These are phyloP conservation scores for Lentinula detonsa DNA, from an alignment of 768 basidiomycete genomes.

Conservation along the genomic window DNA sequence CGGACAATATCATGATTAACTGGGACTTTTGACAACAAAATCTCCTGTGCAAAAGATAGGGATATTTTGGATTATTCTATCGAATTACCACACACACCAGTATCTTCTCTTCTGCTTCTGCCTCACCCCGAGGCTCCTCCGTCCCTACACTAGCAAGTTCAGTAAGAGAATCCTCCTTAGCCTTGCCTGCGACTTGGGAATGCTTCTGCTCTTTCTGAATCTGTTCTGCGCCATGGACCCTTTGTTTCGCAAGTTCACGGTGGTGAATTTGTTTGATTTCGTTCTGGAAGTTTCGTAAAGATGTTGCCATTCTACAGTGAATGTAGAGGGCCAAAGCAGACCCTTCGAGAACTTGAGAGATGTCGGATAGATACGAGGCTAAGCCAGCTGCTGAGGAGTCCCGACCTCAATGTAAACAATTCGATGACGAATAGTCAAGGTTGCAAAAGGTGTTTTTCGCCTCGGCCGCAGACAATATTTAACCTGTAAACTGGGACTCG, in stretches of 20 bases:
- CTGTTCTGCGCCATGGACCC: conserved; percentile 27
- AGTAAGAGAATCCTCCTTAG: conserved; percentile 25
- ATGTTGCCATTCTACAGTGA: conserved; percentile 34
- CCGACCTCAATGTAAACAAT: no score
- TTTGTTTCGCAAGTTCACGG: conserved; percentile 62
- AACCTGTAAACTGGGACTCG: neutral
- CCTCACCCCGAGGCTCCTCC: conserved; percentile 10
- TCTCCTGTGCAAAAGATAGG: conserved; percentile 24
- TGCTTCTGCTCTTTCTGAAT: conserved; percentile 4
- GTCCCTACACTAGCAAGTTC: conserved; percentile 8
- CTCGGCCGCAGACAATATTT: neutral
- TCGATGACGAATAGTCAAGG: no score
- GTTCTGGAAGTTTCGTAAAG: conserved; percentile 57
- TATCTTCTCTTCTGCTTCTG: conserved; percentile 49
- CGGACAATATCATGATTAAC: conserved; percentile 49
- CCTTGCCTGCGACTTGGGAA: conserved; percentile 29
- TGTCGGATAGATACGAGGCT: no score
- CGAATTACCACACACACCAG: conserved; percentile 31
- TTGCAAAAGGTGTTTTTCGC: no score
- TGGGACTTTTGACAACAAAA: conserved; percentile 36
- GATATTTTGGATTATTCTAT: neutral
- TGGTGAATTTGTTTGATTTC: conserved; percentile 75
- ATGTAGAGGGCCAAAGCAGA: neutral
- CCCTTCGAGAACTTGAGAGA: no score
- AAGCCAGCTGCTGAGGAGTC: no score